Percentiles rank a stretch among this genome's conserved stretches.
Evolutionary conservation across 768 basidiomycete genomes (phyloP).

Genomic region (Pholiota microspora): DNA sequence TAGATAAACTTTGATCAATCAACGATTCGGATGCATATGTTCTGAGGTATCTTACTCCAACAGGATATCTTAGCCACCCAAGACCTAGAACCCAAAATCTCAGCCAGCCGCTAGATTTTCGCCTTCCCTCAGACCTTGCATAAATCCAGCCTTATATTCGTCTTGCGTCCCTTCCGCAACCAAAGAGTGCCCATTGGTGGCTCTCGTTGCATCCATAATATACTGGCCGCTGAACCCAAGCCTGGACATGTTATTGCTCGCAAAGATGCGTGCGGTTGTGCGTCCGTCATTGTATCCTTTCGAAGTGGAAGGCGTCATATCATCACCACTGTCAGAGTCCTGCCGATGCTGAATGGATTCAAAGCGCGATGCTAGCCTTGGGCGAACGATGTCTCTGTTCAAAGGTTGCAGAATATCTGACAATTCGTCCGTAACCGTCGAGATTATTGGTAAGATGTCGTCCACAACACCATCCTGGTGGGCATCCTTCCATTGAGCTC

Average conservation of each 20-base stretch:
- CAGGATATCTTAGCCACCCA: too few relatives aligned
- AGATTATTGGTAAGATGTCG: too few relatives aligned
- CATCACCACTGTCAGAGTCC: conserved; percentile 1
- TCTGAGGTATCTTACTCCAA: too few relatives aligned
- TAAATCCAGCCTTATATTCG: conserved; percentile 45
- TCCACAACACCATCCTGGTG: too few relatives aligned
- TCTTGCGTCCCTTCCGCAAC: conserved; percentile 38
- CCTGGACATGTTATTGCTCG: conserved; percentile 41
- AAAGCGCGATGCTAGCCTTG: conserved; percentile 22
- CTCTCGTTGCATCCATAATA: conserved; percentile 44
- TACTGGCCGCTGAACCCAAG: conserved; percentile 65
- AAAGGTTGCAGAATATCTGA: neutral
- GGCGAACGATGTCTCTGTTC: neutral
- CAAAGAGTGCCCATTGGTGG: conserved; percentile 32
- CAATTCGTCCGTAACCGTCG: neutral
- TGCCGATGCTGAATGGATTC: conserved; percentile 18
- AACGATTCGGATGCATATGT: too few relatives aligned
- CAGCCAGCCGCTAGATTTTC: conserved; percentile 20
- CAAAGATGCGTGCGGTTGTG: conserved; percentile 53
- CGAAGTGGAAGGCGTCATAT: conserved; percentile 17
- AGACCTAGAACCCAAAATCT: too few relatives aligned
- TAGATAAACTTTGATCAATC: too few relatives aligned
- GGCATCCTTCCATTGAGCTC: too few relatives aligned
- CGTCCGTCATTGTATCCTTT: conserved; percentile 62
- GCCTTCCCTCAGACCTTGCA: conserved; percentile 45